Evolutionary conservation across 495 filamentous ascomycete genomes (phyloP).

Genomic region (Xylaria longipes): DNA sequence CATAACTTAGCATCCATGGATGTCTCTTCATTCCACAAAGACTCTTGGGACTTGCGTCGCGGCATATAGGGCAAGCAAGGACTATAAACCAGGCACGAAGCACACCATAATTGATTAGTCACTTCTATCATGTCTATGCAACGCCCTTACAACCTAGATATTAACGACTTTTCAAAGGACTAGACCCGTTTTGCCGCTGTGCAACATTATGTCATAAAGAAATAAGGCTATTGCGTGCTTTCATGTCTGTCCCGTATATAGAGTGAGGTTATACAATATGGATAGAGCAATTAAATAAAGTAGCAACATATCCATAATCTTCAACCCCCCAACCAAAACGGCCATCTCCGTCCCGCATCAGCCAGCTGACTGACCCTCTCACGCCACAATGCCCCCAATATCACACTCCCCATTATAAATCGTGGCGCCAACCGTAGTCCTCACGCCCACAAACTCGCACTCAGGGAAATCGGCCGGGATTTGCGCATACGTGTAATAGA

Average conservation of each 20-base stretch:
- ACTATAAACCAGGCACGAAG: neutral
- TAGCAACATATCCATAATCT: neutral
- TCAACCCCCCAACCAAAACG: neutral
- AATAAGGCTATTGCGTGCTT: neutral
- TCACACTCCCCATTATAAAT: conserved; percentile 26
- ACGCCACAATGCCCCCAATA: conserved; percentile 14
- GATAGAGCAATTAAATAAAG: neutral
- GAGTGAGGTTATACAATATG: neutral
- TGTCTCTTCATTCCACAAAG: neutral
- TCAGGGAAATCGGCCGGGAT: conserved; percentile 10
- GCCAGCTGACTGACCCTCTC: neutral
- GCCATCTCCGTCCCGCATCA: neutral
- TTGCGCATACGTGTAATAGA: conserved; percentile 14
- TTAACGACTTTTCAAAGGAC: neutral
- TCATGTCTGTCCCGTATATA: neutral
- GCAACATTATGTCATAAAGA: neutral
- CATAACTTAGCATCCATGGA: neutral
- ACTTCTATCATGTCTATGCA: neutral
- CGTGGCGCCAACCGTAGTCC: conserved; percentile 26
- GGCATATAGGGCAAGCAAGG: neutral
- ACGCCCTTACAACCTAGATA: neutral
- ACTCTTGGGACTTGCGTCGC: too few relatives aligned
- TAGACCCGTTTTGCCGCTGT: neutral
- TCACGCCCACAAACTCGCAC: conserved; percentile 26
- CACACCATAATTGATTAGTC: neutral